Percentiles rank a stretch among this genome's conserved stretches.
Evolutionary conservation across 179 eudicot genomes (phyloP).

Genomic region (Patellifolia procumbens): DNA sequence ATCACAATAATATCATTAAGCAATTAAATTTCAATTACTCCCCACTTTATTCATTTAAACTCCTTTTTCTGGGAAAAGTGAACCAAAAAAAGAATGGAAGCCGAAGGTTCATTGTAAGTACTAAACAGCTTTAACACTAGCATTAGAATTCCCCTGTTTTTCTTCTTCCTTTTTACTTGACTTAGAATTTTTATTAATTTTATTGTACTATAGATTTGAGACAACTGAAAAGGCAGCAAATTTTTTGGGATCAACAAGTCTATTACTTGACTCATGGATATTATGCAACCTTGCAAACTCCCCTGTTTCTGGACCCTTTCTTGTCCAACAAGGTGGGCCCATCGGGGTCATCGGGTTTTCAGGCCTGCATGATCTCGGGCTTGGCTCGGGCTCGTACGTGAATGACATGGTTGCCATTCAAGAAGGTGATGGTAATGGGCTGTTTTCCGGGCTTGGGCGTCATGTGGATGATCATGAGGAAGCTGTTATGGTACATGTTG

Average conservation of each 20-base stretch:
- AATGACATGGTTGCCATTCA: conserved; percentile 45
- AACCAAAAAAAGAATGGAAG: conserved; percentile 27
- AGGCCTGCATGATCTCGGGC: conserved; percentile 37
- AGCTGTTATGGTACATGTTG: conserved; percentile 65
- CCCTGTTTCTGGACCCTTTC: conserved; percentile 35
- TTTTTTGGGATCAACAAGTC: conserved; percentile 62
- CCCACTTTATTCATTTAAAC: background rate
- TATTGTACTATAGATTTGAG: conserved; percentile 73
- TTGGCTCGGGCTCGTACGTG: conserved; percentile 35
- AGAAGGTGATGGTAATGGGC: conserved; percentile 28
- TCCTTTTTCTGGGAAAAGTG: background rate
- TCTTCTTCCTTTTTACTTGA: too few species aligned
- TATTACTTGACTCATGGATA: conserved; percentile 67
- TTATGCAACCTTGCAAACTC: conserved; percentile 54
- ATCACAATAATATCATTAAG: too few species aligned
- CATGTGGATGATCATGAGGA: conserved; percentile 34
- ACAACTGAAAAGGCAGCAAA: conserved; percentile 76
- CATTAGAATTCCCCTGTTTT: too few species aligned
- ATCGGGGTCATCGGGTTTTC: conserved; percentile 31
- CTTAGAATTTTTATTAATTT: background rate
- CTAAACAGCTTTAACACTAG: background rate
- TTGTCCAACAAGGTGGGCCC: conserved; percentile 36
- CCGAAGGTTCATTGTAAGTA: conserved; percentile 46
- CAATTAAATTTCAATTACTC: too few species aligned
- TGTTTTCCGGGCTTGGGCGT: conserved; percentile 43